Conservation (phyloP, 305 asterid species). For the Rubia balearica region DNA sequence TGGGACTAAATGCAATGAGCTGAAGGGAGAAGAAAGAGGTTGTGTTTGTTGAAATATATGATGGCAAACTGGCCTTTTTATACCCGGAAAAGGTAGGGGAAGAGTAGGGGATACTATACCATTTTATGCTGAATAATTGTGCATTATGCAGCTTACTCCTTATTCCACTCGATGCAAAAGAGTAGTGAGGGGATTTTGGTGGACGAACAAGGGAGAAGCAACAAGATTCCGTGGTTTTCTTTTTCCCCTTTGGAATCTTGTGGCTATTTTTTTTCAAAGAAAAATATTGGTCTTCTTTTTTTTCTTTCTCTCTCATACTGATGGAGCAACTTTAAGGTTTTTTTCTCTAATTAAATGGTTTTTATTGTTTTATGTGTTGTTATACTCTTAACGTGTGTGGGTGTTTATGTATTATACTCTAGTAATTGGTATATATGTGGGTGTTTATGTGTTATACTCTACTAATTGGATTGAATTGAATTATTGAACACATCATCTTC, state of each 20-base stretch:
- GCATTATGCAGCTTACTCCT: slow-evolving; percentile 31
- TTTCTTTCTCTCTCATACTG: too few relatives aligned
- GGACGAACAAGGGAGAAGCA: slow-evolving; percentile 11
- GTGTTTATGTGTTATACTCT: too few relatives aligned
- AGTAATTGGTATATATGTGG: too few relatives aligned
- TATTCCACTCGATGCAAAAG: slow-evolving; percentile 20
- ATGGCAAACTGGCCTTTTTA: slow-evolving; percentile 32
- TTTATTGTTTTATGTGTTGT: too few relatives aligned
- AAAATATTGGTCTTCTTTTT: too few relatives aligned
- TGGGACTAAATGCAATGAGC: neutral
- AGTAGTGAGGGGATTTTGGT: slow-evolving; percentile 6
- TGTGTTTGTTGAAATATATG: neutral
- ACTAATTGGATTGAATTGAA: too few relatives aligned
- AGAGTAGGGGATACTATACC: slow-evolving; percentile 9
- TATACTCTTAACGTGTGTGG: too few relatives aligned
- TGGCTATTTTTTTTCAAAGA: neutral
- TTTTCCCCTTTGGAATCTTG: neutral
- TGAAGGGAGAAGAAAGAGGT: neutral
- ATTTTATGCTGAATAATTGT: slow-evolving; percentile 11
- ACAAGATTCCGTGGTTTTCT: slow-evolving; percentile 28
- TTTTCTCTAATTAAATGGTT: too few relatives aligned
- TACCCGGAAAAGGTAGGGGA: slow-evolving; percentile 28
- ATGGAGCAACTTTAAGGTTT: too few relatives aligned
- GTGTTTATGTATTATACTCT: too few relatives aligned
- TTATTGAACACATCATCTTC: too few relatives aligned